phyloP scores from a whole-genome alignment of 2,329 filamentous ascomycete species.

The Fusarium lyarnte region DNA sequence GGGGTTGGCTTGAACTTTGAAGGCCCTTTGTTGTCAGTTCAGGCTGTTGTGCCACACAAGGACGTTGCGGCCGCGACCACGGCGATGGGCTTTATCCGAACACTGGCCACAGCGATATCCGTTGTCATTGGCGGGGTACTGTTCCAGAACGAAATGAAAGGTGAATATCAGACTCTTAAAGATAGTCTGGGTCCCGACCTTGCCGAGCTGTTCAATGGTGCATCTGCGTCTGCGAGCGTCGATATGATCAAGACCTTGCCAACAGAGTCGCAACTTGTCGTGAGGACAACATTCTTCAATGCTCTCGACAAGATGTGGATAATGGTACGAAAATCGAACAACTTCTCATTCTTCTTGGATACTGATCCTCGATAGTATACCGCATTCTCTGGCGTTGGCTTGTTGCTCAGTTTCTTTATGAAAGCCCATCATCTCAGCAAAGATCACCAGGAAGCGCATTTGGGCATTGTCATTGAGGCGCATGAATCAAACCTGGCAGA shows the following conservation, averaged over 20 bases:
- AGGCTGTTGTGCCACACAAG: conserved; percentile 66
- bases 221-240: conserved; percentile 66
- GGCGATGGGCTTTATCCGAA: conserved; percentile 70
- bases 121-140: conserved; percentile 76
- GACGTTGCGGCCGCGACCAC: conserved; percentile 72
- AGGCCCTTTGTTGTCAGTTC: conserved; percentile 69
- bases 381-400: conserved; percentile 17
- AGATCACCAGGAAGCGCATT: conserved; percentile 31
- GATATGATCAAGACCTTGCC: conserved; percentile 53
- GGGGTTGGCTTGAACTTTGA: conserved; percentile 73
- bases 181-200: conserved; percentile 57
- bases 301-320: conserved; percentile 44
- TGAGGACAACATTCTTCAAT: conserved; percentile 40
- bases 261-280: conserved; percentile 30
- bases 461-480: conserved; percentile 18
- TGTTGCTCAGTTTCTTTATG: conserved; percentile 37
- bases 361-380: conserved; percentile 28
- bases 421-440: conserved; percentile 35
- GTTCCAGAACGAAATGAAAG: conserved; percentile 74
- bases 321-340: conserved; percentile 29
- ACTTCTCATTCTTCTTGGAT: too few species aligned
- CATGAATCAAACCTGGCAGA: background rate
- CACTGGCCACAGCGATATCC: conserved; percentile 70
- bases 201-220: conserved; percentile 61
- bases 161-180: conserved; percentile 56